Evolutionary conservation across 73 alveolate genomes (phyloP), one percentile per base, ranked within the genome.

Genomic region (Paramecium sexaurelia): DNA sequence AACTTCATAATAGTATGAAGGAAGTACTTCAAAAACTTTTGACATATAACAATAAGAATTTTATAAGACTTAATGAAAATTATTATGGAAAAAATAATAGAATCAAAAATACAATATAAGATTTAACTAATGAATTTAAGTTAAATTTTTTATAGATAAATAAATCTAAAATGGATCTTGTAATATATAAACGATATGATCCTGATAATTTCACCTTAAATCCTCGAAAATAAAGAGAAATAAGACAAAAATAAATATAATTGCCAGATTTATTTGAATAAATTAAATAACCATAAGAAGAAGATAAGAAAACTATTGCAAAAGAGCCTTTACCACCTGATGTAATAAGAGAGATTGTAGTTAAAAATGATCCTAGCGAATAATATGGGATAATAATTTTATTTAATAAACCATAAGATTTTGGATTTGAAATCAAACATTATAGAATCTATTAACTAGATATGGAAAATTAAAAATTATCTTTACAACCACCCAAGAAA

Each of bases 401-500:
- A 9, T 78, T 78, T 45, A 24, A 39, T 39, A 17, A 40, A 20
- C 90, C 90, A 19, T 43, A 78, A 2, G 90, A 78, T 40, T 39
- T 8, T 40, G 90, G 90, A 20, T 45, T 9, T 8, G 47, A 56
- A 24, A 43, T 78, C 2, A 61, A 19, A 11, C 45, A n/a, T 19
- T 78, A 40, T 40, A 32, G 71, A 17, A 45, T 78, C 20, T 22
- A 24, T 78, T 33, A 29, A 78, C 8, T 78, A 24, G 68, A 78
- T 9, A 40, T 29, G 8, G n/a, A 78, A n/a, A 75, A 24, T 39
- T 20, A 78, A 40, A n/a, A 20, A 41, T 20, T 78, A 19, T 45
- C 68, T 0, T 19, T 29, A 11, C 36, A 41, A 45, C 43, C 90
- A 24, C 36, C 57, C 7, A 73, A 36, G 7, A 78, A 32, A 78